A percentile compares a stretch with the other conserved stretches of the same genome.
Evolutionary conservation across 202 grass and related monocot species (phyloP).

Genomic region (Elaeis oleifera): DNA sequence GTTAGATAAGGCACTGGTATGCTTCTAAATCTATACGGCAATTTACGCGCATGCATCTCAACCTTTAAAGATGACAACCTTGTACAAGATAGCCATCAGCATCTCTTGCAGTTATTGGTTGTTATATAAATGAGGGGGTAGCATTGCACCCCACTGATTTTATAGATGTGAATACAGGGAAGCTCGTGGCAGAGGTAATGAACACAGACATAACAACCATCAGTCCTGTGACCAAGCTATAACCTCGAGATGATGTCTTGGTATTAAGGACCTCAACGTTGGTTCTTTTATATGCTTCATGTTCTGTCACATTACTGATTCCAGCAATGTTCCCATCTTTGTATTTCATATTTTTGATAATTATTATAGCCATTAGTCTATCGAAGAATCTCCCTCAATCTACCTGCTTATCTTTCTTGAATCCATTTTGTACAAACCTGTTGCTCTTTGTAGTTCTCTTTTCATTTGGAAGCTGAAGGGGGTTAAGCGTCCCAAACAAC

Average conservation of each 20-base stretch:
- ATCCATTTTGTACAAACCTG: neutral
- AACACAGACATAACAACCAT: conserved; percentile 84
- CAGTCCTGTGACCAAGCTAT: conserved; percentile 86
- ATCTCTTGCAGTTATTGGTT: conserved; percentile 74
- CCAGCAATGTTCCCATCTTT: neutral
- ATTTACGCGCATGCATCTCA: neutral
- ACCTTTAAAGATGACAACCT: neutral
- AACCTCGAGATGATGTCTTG: conserved; percentile 61
- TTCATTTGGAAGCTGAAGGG: conserved; percentile 83
- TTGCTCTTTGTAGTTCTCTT: conserved; percentile 43
- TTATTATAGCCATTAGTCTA: too few species aligned
- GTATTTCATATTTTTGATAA: neutral
- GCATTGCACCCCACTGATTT: conserved; percentile 97
- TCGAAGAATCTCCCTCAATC: too few species aligned
- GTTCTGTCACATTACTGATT: neutral
- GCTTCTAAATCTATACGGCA: too few species aligned
- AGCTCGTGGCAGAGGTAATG: conserved; percentile 75
- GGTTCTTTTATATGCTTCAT: neutral
- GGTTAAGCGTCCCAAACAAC: conserved; percentile 21
- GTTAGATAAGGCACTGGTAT: too few species aligned
- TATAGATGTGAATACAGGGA: conserved; percentile 69
- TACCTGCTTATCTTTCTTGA: too few species aligned
- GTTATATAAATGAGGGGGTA: conserved; percentile 85
- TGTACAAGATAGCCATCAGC: conserved; percentile 69
- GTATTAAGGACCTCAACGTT: conserved; percentile 84